These are phyloP conservation scores for Hygrophila difformis DNA, from an alignment of 257 asterid species.

Conservation along the genomic window DNA sequence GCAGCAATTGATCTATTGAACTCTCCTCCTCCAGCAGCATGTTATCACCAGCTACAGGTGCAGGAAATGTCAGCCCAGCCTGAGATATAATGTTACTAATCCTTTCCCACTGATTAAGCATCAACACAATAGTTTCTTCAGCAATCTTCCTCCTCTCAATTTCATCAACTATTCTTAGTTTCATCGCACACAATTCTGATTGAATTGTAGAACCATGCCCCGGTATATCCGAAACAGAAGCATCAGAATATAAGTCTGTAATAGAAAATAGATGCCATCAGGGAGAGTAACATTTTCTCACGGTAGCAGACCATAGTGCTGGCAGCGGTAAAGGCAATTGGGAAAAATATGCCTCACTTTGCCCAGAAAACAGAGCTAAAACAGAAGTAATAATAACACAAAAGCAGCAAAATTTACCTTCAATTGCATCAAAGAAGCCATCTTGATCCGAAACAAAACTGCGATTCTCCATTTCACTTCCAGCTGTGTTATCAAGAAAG, in stretches of 20 bases:
- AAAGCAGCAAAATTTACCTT: too few species aligned
- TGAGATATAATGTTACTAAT: conserved; percentile 39
- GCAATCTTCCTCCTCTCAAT: conserved; percentile 52
- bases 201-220: conserved; percentile 22
- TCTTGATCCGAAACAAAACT: conserved; percentile 54
- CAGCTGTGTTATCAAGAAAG: conserved; percentile 28
- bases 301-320: too few species aligned
- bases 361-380: too few species aligned
- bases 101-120: conserved; percentile 66
- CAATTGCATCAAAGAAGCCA: conserved; percentile 78
- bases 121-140: conserved; percentile 44
- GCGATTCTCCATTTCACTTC: conserved; percentile 41
- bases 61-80: conserved; percentile 62
- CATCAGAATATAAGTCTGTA: conserved; percentile 64
- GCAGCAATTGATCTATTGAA: conserved; percentile 35
- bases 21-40: conserved; percentile 24
- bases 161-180: conserved; percentile 51
- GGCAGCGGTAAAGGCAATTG: too few species aligned
- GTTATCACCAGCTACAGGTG: conserved; percentile 33
- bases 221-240: conserved; percentile 30
- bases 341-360: too few species aligned
- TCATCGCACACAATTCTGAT: conserved; percentile 34
- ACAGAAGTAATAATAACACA: too few species aligned
- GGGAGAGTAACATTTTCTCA: too few species aligned
- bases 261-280: neutral